These are phyloP conservation scores for Podosphaera leucotricha DNA, from an alignment of 2,329 filamentous ascomycete species.

Conservation along the genomic window DNA sequence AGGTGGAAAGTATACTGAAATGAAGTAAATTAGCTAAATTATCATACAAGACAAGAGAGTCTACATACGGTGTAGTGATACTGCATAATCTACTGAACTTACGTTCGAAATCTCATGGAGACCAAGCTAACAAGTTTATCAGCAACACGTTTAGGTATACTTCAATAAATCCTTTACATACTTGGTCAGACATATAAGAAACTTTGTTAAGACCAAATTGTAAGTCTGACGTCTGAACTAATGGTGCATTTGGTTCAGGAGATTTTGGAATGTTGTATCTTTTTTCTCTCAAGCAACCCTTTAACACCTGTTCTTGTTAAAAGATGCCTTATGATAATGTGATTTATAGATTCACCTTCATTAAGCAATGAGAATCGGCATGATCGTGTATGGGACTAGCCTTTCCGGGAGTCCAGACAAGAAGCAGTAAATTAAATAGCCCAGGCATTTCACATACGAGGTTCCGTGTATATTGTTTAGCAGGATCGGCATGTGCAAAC, in stretches of 20 bases:
- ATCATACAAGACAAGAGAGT: neutral
- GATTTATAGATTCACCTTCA: conserved; percentile 37
- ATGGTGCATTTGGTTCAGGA: conserved; percentile 2
- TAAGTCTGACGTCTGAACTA: conserved; percentile 23
- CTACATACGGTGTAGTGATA: conserved; percentile 45
- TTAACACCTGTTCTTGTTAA: conserved; percentile 28
- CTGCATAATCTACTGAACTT: conserved; percentile 46
- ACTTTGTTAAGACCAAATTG: conserved; percentile 49
- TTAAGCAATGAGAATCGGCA: conserved; percentile 73
- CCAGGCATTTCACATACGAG: conserved; percentile 77
- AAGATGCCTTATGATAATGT: neutral
- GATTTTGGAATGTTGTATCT: conserved; percentile 36
- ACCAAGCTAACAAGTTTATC: conserved; percentile 28
- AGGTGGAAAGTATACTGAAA: conserved; percentile 54
- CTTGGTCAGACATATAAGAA: conserved; percentile 63
- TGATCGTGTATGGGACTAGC: conserved; percentile 73
- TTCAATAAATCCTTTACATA: neutral
- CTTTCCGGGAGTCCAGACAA: conserved; percentile 75
- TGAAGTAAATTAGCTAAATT: neutral
- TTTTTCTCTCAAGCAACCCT: conserved; percentile 55
- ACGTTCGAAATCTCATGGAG: conserved; percentile 66
- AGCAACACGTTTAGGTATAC: neutral
- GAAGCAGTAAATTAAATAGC: conserved; percentile 29
- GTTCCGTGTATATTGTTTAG: conserved; percentile 60
- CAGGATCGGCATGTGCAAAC: conserved; percentile 51